Percentiles rank a stretch among this genome's conserved stretches.
Conservation (phyloP, 768 basidiomycete genomes). For the Suillus subaureus region DNA sequence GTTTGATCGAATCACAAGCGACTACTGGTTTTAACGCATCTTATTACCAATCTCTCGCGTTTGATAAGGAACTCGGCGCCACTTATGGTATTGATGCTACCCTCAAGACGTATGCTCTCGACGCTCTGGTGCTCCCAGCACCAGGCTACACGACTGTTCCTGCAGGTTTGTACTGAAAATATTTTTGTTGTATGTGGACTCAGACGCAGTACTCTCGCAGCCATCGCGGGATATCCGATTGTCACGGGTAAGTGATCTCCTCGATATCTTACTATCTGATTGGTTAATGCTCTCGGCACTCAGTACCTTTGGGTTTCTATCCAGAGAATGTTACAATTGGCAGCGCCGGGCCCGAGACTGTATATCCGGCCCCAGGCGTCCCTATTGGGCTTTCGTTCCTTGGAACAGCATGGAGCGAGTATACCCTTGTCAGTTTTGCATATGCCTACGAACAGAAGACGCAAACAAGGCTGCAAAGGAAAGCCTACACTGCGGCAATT, state of each 20-base stretch:
- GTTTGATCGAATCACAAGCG: conserved; percentile 27
- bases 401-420: conserved; percentile 48
- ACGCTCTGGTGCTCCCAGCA: conserved; percentile 52
- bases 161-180: conserved; percentile 19
- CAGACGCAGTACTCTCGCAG: conserved; percentile 10
- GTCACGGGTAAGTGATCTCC: conserved; percentile 28
- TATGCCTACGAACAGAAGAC: conserved; percentile 59
- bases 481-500: conserved; percentile 54
- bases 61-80: conserved; percentile 49
- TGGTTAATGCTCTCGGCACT: neutral
- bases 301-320: conserved; percentile 43
- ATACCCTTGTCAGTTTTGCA: conserved; percentile 40
- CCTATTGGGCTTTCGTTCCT: conserved; percentile 45
- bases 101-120: conserved; percentile 44
- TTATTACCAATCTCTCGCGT: conserved; percentile 48
- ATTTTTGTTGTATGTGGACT: neutral
- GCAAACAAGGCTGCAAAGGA: conserved; percentile 48
- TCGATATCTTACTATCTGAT: neutral
- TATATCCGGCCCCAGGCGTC: conserved; percentile 40
- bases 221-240: conserved; percentile 39
- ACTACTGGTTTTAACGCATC: conserved; percentile 32
- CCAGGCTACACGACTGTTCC: conserved; percentile 24
- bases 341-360: conserved; percentile 37
- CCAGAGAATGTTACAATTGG: conserved; percentile 33
- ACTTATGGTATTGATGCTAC: conserved; percentile 57